A percentile compares a stretch with the other conserved stretches of the same genome.
Conservation (phyloP, 768 basidiomycete genomes). For the Macrolepiota fuliginosa region DNA sequence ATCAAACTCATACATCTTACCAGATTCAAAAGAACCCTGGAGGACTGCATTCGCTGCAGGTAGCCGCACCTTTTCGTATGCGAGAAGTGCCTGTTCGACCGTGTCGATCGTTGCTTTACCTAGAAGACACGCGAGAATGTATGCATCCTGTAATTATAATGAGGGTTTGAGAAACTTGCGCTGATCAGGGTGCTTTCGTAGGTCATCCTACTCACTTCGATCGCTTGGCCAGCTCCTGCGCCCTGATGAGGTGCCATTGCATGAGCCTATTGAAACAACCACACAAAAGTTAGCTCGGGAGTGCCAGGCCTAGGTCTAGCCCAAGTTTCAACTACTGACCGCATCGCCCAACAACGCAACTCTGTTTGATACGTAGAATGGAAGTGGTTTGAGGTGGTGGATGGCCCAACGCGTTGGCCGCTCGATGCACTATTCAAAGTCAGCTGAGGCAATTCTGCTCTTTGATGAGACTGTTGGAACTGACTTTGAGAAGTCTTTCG, state of each 20-base stretch:
- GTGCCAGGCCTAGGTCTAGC: neutral
- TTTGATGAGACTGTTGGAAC: neutral
- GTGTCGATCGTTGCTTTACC: conserved; percentile 1
- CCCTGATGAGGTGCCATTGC: conserved; percentile 47
- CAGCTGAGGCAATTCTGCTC: neutral
- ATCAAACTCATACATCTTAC: conserved; percentile 37
- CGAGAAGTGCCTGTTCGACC: neutral
- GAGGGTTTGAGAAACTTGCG: conserved; percentile 17
- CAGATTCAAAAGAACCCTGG: conserved; percentile 29
- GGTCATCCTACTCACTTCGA: conserved; percentile 30
- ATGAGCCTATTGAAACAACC: conserved; percentile 29
- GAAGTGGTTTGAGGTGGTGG: conserved; percentile 18
- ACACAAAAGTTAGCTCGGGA: neutral
- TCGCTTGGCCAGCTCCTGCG: conserved; percentile 46
- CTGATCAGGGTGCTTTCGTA: neutral
- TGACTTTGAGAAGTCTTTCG: conserved; percentile 16
- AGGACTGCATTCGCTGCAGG: conserved; percentile 34
- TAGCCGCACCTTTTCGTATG: conserved; percentile 27
- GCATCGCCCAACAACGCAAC: conserved; percentile 23
- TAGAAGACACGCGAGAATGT: conserved; percentile 14
- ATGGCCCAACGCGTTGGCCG: conserved; percentile 21
- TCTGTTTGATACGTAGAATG: conserved; percentile 17
- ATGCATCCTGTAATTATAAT: conserved; percentile 26
- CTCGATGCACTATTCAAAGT: conserved; percentile 16
- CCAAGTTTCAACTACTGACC: conserved; percentile 9